Conservation (phyloP, 768 basidiomycete genomes). For the Phanerochaete carnosa region DNA sequence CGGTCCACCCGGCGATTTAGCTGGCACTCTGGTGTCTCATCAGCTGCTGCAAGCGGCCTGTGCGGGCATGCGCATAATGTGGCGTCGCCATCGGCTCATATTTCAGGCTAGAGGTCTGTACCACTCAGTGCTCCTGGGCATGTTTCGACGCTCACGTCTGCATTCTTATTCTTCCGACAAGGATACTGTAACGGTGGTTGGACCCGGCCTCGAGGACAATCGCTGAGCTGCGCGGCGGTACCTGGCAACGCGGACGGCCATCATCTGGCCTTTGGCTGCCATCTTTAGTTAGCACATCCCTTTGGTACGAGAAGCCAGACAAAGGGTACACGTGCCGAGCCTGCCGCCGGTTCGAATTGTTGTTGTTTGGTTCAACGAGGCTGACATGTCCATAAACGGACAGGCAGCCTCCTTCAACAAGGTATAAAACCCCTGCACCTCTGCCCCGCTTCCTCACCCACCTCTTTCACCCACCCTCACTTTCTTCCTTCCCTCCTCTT, state of each 20-base stretch:
- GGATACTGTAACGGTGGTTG: no score
- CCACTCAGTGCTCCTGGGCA: no score
- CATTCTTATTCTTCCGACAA: no score
- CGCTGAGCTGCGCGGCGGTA: no score
- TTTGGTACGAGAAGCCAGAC: background rate
- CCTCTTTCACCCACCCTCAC: background rate
- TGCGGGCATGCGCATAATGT: no score
- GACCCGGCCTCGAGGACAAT: no score
- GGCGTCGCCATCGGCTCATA: no score
- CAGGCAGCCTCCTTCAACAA: background rate
- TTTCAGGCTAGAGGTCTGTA: no score
- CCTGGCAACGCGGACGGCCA: no score
- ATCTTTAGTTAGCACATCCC: background rate
- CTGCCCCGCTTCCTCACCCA: background rate
- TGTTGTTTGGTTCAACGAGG: background rate
- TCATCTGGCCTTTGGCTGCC: background rate
- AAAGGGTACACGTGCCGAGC: background rate
- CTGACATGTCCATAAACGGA: background rate
- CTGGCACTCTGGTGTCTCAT: no score
- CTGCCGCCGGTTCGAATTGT: background rate
- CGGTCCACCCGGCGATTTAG: background rate
- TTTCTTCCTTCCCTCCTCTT: background rate
- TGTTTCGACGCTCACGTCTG: no score
- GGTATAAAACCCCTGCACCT: background rate
- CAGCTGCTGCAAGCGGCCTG: no score